Evolutionary conservation across 306 rosid genomes (phyloP).

Genomic region (Dryas drummondii): DNA sequence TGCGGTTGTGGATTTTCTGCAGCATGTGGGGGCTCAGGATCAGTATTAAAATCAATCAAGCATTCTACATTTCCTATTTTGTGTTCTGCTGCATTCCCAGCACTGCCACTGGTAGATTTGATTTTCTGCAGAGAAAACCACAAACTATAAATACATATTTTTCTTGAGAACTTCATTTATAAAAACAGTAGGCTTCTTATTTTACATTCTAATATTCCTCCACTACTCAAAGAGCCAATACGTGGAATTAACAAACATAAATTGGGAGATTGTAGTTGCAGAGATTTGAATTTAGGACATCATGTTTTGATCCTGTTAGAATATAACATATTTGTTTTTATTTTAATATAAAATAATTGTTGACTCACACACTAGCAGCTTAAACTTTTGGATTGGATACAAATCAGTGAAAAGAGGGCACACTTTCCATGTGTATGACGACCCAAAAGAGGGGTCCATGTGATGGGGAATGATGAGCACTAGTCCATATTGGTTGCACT

Average conservation of each 20-base stretch:
- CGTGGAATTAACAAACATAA: too few species aligned
- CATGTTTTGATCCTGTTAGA: too few species aligned
- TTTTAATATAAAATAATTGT: too few species aligned
- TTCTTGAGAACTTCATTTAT: not conserved
- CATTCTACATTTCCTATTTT: slow-evolving; percentile 26
- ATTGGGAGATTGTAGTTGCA: too few species aligned
- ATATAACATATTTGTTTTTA: too few species aligned
- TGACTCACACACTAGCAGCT: not conserved
- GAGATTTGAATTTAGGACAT: too few species aligned
- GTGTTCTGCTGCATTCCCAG: slow-evolving; percentile 31
- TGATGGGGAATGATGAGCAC: not conserved
- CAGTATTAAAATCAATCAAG: slow-evolving; percentile 39
- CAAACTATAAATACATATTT: slow-evolving; percentile 14
- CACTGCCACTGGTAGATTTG: slow-evolving; percentile 26
- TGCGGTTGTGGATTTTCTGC: slow-evolving; percentile 35
- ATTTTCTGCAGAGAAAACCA: slow-evolving; percentile 30
- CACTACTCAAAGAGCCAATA: too few species aligned
- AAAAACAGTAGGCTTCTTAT: not conserved
- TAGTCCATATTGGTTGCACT: not conserved
- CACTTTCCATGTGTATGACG: not conserved
- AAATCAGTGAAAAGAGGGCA: not conserved
- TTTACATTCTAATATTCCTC: too few species aligned
- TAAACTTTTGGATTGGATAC: not conserved
- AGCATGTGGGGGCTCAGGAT: slow-evolving; percentile 33
- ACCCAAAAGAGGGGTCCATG: not conserved